Evolutionary conservation across 2,329 filamentous ascomycete species (phyloP), one percentile per base, ranked within the genome.

Genomic region (Didymella segeticola): DNA sequence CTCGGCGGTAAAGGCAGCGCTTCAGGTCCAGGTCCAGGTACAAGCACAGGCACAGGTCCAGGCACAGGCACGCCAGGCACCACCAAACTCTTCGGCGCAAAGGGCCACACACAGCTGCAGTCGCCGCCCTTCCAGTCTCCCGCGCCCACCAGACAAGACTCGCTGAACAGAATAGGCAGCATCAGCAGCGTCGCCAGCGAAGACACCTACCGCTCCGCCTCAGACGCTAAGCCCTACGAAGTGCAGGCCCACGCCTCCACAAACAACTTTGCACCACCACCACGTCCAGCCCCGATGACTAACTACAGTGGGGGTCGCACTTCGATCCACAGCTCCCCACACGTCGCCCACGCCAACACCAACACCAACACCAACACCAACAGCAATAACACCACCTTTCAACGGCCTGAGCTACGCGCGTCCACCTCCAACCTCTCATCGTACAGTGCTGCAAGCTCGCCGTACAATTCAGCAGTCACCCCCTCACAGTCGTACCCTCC

Each of bases 401-500:
- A 63, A 42, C 60, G 71, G 47, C 72, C 72, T 48, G 69, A 73
- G 39, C 53, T 75, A 47, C 72, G 68, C 43, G 58, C 72, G 14
- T 73, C 75, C 47, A 72, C 71, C 9, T 74, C 71, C 14, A 71
- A 70, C 48, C 34, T 73, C 38, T 68, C 66, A 9, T 70, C 68
- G 23, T 73, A 73, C 41, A 63, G 66, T 42, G 69, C 70, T 17
- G 67, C 61, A 43, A 33, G 27, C 17, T 75, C 73, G 30, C 72
- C 73, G 8, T 75, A 71, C 60, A 72, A 50, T 47, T 68, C 71
- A 6, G 65, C 71, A 29, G 63, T 74, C 73, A 46, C 73, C 67
- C 25, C 64, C 79, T 63, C 79, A 77, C 67, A 78, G 68, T 66
- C 80, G 80, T 66, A 77, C 78, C 47, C 76, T 62, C 61, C 77